These are phyloP conservation scores for Physcomitrellopsis africana DNA, from an alignment of 225 moss, liverwort and hornwort species.

Conservation along the genomic window DNA sequence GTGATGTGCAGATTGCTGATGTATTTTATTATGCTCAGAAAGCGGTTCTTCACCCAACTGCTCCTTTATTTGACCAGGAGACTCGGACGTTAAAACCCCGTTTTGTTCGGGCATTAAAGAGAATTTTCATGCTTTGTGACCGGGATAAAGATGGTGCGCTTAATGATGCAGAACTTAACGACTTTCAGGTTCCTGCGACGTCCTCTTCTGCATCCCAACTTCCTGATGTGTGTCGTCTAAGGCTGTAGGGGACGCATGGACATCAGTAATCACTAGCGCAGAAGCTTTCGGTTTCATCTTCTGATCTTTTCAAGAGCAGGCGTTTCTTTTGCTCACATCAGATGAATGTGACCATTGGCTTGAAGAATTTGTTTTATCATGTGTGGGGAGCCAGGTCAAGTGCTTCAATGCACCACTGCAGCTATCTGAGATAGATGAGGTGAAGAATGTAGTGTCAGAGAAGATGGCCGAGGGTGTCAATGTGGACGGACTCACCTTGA, in stretches of 20 bases:
- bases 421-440: slow-evolving; percentile 86
- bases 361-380: slow-evolving; percentile 8
- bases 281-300: neutral
- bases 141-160: slow-evolving; percentile 90
- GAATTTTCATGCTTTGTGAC: slow-evolving; percentile 89
- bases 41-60: slow-evolving; percentile 89
- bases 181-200: slow-evolving; percentile 69
- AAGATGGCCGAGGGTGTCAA: slow-evolving; percentile 92
- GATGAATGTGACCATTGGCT: slow-evolving; percentile 1
- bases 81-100: slow-evolving; percentile 79
- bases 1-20: slow-evolving; percentile 74
- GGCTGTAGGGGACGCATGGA: neutral
- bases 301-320: neutral
- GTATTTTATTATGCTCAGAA: slow-evolving; percentile 96
- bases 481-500: slow-evolving; percentile 79
- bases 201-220: neutral
- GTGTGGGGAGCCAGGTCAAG: slow-evolving; percentile 42
- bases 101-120: slow-evolving; percentile 88
- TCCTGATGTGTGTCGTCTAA: neutral
- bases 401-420: slow-evolving; percentile 78
- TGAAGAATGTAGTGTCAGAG: slow-evolving; percentile 88
- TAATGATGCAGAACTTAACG: slow-evolving; percentile 84
- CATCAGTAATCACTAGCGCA: neutral
- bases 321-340: neutral
- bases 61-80: slow-evolving; percentile 88